Conservation (phyloP, 345 rosid species). For the Eucalyptus grandis region DNA sequence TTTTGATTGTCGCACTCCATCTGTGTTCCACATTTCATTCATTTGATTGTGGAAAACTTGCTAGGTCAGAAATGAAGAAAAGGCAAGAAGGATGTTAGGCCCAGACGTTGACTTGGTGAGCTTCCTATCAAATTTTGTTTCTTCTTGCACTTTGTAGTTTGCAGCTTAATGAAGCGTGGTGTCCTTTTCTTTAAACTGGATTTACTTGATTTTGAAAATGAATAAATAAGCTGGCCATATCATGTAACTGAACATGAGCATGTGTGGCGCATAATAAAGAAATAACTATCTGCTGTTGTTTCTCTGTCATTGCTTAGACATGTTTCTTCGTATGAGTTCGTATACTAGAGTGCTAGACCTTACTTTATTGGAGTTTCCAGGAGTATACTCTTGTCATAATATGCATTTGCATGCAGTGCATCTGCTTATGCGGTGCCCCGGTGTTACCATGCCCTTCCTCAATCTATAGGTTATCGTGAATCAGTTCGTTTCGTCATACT, state of each 20-base stretch:
- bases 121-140: background rate
- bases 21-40: background rate
- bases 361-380: background rate
- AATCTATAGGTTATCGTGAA: background rate
- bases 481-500: background rate
- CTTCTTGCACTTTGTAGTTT: background rate
- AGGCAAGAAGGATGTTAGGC: slow-evolving; percentile 76
- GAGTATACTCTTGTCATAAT: background rate
- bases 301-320: background rate
- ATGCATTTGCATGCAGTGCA: background rate
- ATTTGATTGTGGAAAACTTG: background rate
- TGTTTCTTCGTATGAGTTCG: background rate
- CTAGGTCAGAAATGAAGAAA: slow-evolving; percentile 88
- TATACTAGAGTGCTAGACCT: background rate
- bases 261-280: background rate
- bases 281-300: background rate
- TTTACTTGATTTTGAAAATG: background rate
- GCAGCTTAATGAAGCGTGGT: background rate
- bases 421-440: background rate
- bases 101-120: slow-evolving; percentile 78
- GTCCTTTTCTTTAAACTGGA: background rate
- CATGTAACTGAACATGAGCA: background rate
- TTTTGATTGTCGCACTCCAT: background rate
- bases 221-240: background rate
- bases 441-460: background rate